Base-by-base conservation (phyloP, 2,329 filamentous ascomycete genomes). In the Alternaria alternata region DNA sequence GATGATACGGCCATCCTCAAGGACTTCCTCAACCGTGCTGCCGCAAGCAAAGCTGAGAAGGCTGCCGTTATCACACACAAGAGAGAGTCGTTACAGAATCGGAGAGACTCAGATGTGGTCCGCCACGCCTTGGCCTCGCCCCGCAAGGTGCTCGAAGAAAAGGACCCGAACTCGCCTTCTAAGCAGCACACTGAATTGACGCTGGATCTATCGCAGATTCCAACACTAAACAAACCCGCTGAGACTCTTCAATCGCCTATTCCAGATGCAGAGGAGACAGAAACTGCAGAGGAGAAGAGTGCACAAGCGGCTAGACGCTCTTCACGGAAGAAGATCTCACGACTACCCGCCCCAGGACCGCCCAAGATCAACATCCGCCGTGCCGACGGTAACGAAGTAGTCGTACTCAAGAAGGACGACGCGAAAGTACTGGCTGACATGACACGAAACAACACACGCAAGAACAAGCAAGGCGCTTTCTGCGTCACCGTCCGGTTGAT, bases 1-100 rank as follows among this genome's bases (percentile, higher is more conserved):
- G 81, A 83, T 55, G 82, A 84, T 60, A 84, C 82, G 7, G 82
- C 81, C 1, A 69, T 83, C 16, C 72, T 85, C 5, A 82, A 82
- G 60, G 81, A 82, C 36, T 85, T 84, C 63, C 76, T 85, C 42
- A 81, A 73, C 18, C 81, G 82, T 8, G 81, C 81, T n/a, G 81
- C 79, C n/a, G 79, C 81, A 30, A 82, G 75, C 63, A 84, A 82
- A 65, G 73, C 79, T 18, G 74, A 71, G 55, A 79, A 76, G 49
- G 69, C 78, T 22, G 70, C 73, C 16, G 66, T 65, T 11, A 73
- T 75, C 18, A 65, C 74, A 36, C 69, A 69, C 28, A 79, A 78
- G 42, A 78, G 80, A 16, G 76, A 80, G 43, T 83, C 82, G 1
- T 61, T 83, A 5, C 76, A 79, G 36, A 82, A 84, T 51, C 77